Conservation (phyloP, 148 eudicot species). For the Camellia sinensis region DNA sequence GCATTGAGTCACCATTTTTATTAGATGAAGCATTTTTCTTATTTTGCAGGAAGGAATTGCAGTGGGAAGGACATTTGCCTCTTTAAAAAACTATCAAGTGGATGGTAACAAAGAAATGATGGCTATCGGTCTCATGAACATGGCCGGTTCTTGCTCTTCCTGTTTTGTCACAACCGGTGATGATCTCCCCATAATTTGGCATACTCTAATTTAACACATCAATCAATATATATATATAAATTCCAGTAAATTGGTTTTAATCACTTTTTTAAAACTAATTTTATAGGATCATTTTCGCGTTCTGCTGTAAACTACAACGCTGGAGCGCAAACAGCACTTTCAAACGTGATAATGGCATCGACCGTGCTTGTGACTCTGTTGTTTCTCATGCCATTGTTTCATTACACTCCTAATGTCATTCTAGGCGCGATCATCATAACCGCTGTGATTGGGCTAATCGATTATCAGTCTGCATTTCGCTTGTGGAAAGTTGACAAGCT, state of each 20-base stretch:
- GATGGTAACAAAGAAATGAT: constrained; percentile 97
- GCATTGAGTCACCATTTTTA: no score
- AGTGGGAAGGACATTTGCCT: constrained; percentile 90
- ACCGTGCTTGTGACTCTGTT: constrained; percentile 56
- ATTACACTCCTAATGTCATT: constrained; percentile 75
- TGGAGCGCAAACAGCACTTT: no score
- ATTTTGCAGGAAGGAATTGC: constrained; percentile 71
- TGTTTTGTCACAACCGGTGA: constrained; percentile 83
- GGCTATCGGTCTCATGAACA: constrained; percentile 91
- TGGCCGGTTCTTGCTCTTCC: constrained; percentile 81
- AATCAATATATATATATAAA: no score
- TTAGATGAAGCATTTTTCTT: no score
- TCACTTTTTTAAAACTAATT: not conserved
- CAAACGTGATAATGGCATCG: no score
- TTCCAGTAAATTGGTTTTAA: no score
- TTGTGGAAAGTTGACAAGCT: constrained; percentile 81
- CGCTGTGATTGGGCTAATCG: no score
- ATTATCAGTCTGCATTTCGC: no score
- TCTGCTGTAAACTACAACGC: no score
- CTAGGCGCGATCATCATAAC: constrained; percentile 76
- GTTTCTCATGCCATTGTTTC: constrained; percentile 78
- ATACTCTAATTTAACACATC: no score
- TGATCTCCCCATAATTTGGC: no score
- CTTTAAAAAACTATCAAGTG: constrained; percentile 73
- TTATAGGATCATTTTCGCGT: constrained; percentile 16